Base-by-base conservation (phyloP, 2,329 filamentous ascomycete species). In the Taxawa tesnikishii region DNA sequence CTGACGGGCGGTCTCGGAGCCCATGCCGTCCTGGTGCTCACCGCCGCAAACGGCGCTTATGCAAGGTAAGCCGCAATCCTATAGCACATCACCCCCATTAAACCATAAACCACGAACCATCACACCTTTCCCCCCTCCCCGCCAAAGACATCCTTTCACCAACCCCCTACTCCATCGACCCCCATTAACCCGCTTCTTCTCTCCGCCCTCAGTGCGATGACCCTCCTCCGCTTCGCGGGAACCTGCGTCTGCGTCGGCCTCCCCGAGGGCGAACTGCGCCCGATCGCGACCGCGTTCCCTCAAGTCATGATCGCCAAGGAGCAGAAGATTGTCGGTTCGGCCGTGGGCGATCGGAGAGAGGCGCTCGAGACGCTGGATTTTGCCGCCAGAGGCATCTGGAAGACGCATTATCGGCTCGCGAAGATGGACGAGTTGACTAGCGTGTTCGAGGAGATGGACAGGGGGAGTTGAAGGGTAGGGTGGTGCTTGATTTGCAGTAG, bases 1-100 rank as follows among this genome's bases (percentile, higher is more conserved):
- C 51, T 73, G 2, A 73, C 73, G 0, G 65, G 61, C 3, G 72
- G 72, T 0, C 52, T 73, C 5, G 75, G 75, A 16, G 75, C 71
- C 0, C 65, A 73, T 37, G 70, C 70, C 2, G 74, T 73, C 2
- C 52, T 80, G 12, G 70, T 79, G 0, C 50, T 64, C 18, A 65
- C 63, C 0, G 60, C 61, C 1, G 58, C 59, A 23, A 66, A 67
- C 39, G 55, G 41, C 5, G 63, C 63, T 6, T 68, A 68, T 39
- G 60, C 50, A 1, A 45, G 46, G 43, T 47, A 41, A 27, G 42
- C 29, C 11, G 14, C 13, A 14, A 9, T 28, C 16, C 19, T 27
- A 21, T 16, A 18, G 15, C n/a, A 15, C 8, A 10, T 39, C 23
- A 15, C 24, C 26, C 6, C 26, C 16, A n/a, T n/a, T n/a, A n/a